Base-by-base conservation (phyloP, 345 rosid species). In the Jatropha curcas region DNA sequence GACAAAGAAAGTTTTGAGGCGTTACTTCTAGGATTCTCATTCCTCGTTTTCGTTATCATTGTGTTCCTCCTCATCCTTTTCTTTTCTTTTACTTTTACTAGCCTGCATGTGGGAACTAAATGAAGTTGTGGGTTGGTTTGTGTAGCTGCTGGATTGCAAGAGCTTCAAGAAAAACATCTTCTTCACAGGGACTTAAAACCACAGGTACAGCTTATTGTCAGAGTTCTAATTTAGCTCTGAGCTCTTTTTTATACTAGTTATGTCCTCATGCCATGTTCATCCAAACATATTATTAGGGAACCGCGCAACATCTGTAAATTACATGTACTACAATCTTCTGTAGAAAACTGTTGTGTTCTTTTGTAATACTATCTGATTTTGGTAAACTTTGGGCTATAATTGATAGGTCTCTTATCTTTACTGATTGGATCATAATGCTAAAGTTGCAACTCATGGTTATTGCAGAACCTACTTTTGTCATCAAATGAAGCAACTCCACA, bases 161-260 rank as follows among this genome's bases (percentile, higher is more conserved):
- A 87, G 68, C 94, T 92, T 80, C 92, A 88, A 70, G 88, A 87
- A 81, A 89, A 88, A 72, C 90, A 92, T 80, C 89, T 83, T 67
- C 87, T 92, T 67, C 97, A 92, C 59, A 72, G 97, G 65, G 97
- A 89, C 85, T 87, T 92, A 77, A 92, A 92, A 81, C 97, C 95
- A 34, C 93, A 92, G 95, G 97, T 89, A 59, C 46, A 28, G 24
- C 52, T 72, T 52, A n/a, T 46, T n/a, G 30, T 62, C 64, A 31
- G 59, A 45, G 48, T 57, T 62, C n/a, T 74, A 46, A 56, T 67
- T 70, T 16, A 17, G 35, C 13, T 45, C 5, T 1, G n/a, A n/a
- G n/a, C 35, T 45, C 43, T 24, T 14, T 43, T 46, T 46, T 19
- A 46, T 66, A n/a, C 7, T n/a, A 25, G 22, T 65, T 25, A 43